A percentile compares a stretch with the other conserved stretches of the same genome.
These are phyloP conservation scores for Buxus sempervirens DNA, from an alignment of 164 flowering plant genomes.

Conservation along the genomic window DNA sequence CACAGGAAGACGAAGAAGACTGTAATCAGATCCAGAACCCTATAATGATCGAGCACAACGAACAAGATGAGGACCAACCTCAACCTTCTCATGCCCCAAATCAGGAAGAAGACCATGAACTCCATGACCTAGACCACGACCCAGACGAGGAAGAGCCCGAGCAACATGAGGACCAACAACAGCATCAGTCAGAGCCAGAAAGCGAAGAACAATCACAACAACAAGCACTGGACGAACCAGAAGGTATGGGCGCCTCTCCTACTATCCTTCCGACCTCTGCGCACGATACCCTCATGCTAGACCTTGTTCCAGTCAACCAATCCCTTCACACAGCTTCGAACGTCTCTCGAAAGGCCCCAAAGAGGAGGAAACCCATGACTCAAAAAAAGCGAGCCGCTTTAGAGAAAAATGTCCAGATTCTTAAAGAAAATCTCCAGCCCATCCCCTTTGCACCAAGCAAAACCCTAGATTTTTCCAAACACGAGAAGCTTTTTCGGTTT, in stretches of 20 bases:
- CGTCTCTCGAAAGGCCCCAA: slow-evolving; percentile 25
- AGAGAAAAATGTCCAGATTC: slow-evolving; percentile 37
- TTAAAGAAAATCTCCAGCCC: slow-evolving; percentile 35
- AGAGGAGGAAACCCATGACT: slow-evolving; percentile 31
- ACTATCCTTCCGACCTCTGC: slow-evolving; percentile 5
- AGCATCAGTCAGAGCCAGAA: background rate
- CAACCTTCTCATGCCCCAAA: slow-evolving; percentile 13
- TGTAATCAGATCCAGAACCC: slow-evolving; percentile 1
- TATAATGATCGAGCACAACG: background rate
- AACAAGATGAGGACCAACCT: slow-evolving; percentile 8
- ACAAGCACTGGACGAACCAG: slow-evolving; percentile 10
- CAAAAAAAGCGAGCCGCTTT: slow-evolving; percentile 22
- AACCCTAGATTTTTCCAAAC: slow-evolving; percentile 46
- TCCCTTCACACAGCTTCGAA: slow-evolving; percentile 5
- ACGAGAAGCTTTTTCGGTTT: slow-evolving; percentile 48
- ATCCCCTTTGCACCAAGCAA: slow-evolving; percentile 60
- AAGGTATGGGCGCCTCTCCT: slow-evolving; percentile 22
- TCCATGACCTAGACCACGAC: background rate
- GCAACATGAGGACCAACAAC: background rate
- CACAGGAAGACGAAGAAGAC: slow-evolving; percentile 1
- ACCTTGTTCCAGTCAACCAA: slow-evolving; percentile 6
- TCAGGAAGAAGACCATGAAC: background rate
- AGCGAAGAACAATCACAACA: slow-evolving; percentile 1
- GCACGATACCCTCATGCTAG: slow-evolving; percentile 3
- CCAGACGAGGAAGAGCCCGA: background rate